phyloP scores from a whole-genome alignment of 148 eudicot species.

The Cornus suecica region DNA sequence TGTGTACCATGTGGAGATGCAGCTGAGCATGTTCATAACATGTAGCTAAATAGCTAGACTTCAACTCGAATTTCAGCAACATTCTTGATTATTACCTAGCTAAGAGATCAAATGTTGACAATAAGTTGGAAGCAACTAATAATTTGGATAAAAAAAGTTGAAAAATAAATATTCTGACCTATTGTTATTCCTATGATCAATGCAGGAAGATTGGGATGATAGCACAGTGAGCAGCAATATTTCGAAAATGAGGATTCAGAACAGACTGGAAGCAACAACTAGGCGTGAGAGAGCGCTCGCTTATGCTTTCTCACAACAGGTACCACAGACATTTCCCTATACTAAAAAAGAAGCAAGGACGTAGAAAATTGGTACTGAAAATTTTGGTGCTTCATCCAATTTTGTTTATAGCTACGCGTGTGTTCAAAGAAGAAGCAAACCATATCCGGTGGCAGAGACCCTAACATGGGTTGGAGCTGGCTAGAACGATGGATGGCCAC shows the following conservation, averaged over 20 bases:
- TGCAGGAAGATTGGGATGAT: conserved; percentile 81
- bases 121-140: not conserved
- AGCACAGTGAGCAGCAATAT: conserved; percentile 69
- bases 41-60: too few species aligned
- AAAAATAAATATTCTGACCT: not conserved
- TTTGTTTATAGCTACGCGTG: conserved; percentile 47
- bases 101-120: too few species aligned
- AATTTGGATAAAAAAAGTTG: not conserved
- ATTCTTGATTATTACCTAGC: too few species aligned
- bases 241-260: conserved; percentile 58
- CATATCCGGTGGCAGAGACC: conserved; percentile 40
- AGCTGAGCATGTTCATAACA: too few species aligned
- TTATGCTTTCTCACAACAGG: conserved; percentile 93
- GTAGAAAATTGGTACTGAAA: not conserved
- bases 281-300: conserved; percentile 89
- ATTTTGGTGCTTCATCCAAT: not conserved
- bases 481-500: conserved; percentile 96
- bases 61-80: too few species aligned
- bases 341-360: not conserved
- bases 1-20: too few species aligned
- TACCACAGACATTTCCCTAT: conserved; percentile 5
- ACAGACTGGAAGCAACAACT: conserved; percentile 75
- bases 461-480: conserved; percentile 80
- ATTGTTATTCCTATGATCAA: not conserved
- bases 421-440: conserved; percentile 68